These are phyloP conservation scores for Citrus maxima DNA, from an alignment of 345 rosid genomes.

Conservation along the genomic window DNA sequence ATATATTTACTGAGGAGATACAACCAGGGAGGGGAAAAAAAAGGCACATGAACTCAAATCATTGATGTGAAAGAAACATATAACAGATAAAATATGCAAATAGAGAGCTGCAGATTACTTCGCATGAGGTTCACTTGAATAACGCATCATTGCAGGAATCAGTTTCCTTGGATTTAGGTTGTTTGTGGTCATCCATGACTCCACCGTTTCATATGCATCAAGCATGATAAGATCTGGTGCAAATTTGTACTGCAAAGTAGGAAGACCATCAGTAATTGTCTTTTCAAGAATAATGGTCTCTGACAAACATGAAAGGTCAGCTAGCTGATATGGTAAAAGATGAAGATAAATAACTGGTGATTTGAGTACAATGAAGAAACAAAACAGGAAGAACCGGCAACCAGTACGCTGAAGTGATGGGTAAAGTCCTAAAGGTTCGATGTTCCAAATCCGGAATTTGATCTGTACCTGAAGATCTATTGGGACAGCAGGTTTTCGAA, in stretches of 20 bases:
- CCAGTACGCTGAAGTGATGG: conserved; percentile 4
- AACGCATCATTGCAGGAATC: conserved; percentile 99
- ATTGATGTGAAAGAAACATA: conserved; percentile 1
- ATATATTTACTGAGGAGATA: not conserved
- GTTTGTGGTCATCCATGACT: conserved; percentile 92
- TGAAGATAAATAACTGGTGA: not conserved
- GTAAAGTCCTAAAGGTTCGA: not conserved
- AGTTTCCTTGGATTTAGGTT: conserved; percentile 87
- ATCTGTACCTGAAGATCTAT: conserved; percentile 79
- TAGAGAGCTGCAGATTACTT: conserved; percentile 46
- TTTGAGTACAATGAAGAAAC: not conserved
- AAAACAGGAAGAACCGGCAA: conserved; percentile 1
- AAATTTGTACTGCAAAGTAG: conserved; percentile 81
- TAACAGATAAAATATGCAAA: conserved; percentile 6
- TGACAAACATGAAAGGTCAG: conserved; percentile 4
- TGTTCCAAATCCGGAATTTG: conserved; percentile 14
- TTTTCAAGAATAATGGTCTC: conserved; percentile 8
- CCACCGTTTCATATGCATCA: conserved; percentile 98
- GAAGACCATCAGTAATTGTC: conserved; percentile 13
- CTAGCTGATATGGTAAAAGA: not conserved
- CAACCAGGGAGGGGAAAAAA: not conserved
- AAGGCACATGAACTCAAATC: not conserved
- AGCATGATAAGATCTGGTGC: conserved; percentile 93
- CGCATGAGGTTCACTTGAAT: conserved; percentile 99
- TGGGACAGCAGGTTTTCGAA: conserved; percentile 81